These are phyloP conservation scores for Fibroporia radiculosa DNA, from an alignment of 768 basidiomycete genomes.

Conservation along the genomic window DNA sequence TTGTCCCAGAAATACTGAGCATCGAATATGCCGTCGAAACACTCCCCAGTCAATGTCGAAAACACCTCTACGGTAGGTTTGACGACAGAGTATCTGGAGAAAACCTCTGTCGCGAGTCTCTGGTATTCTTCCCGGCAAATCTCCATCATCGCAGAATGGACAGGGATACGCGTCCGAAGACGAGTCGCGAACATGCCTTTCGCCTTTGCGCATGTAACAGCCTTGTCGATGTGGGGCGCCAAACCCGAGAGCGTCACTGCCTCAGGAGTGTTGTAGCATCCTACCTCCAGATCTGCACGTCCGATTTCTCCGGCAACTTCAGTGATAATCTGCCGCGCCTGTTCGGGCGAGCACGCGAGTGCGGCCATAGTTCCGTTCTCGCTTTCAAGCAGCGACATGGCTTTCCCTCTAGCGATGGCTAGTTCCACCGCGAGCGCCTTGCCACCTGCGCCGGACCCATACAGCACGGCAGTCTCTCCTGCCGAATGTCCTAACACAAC, in stretches of 20 bases:
- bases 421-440: slow-evolving; percentile 36
- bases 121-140: slow-evolving; percentile 24
- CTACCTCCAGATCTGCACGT: slow-evolving; percentile 26
- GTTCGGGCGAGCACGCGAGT: slow-evolving; percentile 24
- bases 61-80: slow-evolving; percentile 22
- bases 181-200: slow-evolving; percentile 28
- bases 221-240: slow-evolving; percentile 16
- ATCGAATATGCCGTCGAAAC: slow-evolving; percentile 19
- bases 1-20: slow-evolving; percentile 36
- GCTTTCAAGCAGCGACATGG: slow-evolving; percentile 27
- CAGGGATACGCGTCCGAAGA: slow-evolving; percentile 28
- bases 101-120: slow-evolving; percentile 25
- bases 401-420: slow-evolving; percentile 33
- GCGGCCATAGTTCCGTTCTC: slow-evolving; percentile 37
- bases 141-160: slow-evolving; percentile 33
- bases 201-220: slow-evolving; percentile 22
- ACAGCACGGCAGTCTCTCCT: slow-evolving; percentile 37
- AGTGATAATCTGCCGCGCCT: slow-evolving; percentile 22
- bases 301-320: slow-evolving; percentile 4
- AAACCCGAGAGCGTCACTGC: slow-evolving; percentile 32
- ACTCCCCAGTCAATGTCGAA: slow-evolving; percentile 29
- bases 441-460: slow-evolving; percentile 34
- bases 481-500: slow-evolving; percentile 39
- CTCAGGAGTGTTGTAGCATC: slow-evolving; percentile 31
- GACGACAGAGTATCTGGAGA: slow-evolving; percentile 22